Evolutionary conservation across 2,329 filamentous ascomycete species (phyloP), one percentile per base, ranked within the genome.

Genomic region (Sarocladium strictum): DNA sequence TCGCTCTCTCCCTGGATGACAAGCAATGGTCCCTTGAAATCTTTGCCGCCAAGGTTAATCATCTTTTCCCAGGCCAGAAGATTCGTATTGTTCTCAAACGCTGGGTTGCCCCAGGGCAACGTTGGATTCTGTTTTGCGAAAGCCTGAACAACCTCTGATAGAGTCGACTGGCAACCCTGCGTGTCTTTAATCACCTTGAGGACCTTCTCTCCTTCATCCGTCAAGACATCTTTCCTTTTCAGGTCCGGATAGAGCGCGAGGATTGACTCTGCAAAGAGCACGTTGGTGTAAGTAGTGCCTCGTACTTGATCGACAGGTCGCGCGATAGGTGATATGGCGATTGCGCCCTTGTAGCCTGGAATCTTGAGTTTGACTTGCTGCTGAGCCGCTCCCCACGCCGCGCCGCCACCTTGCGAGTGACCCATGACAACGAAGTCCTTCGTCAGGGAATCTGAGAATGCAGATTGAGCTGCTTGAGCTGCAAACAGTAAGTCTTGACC

Each of bases 391-490:
- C 55, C 55, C 76, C 76, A 79, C 0, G 71, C 70, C 1, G 67
- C 67, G 0, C 65, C 68, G 7, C 74, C 76, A 7, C 76, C 76
- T 59, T 79, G 73, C 9, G 69, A 74, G 53, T 77, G 73, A 1
- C 76, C 75, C 56, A 73, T 66, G n/a, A 69, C 65, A 2, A 76
- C 72, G 45, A 75, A 80, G 1, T 68, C 60, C 0, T 63, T 56
- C 1, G 57, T 64, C 0, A 74, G 60, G 0, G 62, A 58, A 1
- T 61, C 58, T 0, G 67, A 59, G 54, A 77, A 80, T 0, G 72
- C 71, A 11, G 55, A 57, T 17, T 64, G 66, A 0, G 73, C 72
- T 1, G 77, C 76, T 19, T 64, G 40, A 4, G 78, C 58, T 0
- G 74, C 68, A 54, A 75, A 70, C 0, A 73, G 61, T 0, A 74